These are phyloP conservation scores for Chalaropsis thielavioides DNA, from an alignment of 2,329 filamentous ascomycete genomes.

Conservation along the genomic window DNA sequence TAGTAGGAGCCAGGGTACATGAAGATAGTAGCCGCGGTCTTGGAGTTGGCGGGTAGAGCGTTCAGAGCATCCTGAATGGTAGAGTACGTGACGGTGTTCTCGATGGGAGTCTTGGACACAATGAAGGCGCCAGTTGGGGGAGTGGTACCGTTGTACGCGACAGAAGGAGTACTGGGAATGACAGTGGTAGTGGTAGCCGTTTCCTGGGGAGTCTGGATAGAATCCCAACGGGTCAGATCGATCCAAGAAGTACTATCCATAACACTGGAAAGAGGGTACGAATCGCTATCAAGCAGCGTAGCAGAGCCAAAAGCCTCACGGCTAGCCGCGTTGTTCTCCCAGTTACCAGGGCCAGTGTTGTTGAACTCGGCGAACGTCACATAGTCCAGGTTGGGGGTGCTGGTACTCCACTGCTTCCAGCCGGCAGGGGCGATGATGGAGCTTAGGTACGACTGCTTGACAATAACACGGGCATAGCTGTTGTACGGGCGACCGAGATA, in stretches of 20 bases:
- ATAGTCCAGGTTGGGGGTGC: constrained; percentile 33
- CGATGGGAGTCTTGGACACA: constrained; percentile 21
- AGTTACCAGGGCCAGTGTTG: constrained; percentile 40
- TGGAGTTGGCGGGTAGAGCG: constrained; percentile 20
- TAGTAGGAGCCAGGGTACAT: constrained; percentile 37
- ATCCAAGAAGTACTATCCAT: constrained; percentile 22
- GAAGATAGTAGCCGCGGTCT: constrained; percentile 24
- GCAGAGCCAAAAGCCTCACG: constrained; percentile 20
- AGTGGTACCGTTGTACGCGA: constrained; percentile 22
- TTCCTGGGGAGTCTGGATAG: constrained; percentile 19
- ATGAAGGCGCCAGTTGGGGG: constrained; percentile 24
- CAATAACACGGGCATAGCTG: constrained; percentile 33
- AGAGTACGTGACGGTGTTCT: constrained; percentile 20
- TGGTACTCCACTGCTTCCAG: constrained; percentile 41
- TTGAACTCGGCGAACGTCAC: constrained; percentile 44
- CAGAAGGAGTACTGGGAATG: constrained; percentile 9
- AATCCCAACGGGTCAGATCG: constrained; percentile 22
- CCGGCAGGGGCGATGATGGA: constrained; percentile 44
- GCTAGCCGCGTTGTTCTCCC: constrained; percentile 37
- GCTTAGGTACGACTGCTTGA: constrained; percentile 36
- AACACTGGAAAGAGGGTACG: constrained; percentile 20
- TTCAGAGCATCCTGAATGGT: constrained; percentile 21
- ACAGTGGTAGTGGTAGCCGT: neutral
- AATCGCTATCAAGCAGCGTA: constrained; percentile 21
- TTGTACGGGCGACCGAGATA: constrained; percentile 38